phyloP scores from a whole-genome alignment of 805 yeast genomes.

The Pichia exigua region DNA sequence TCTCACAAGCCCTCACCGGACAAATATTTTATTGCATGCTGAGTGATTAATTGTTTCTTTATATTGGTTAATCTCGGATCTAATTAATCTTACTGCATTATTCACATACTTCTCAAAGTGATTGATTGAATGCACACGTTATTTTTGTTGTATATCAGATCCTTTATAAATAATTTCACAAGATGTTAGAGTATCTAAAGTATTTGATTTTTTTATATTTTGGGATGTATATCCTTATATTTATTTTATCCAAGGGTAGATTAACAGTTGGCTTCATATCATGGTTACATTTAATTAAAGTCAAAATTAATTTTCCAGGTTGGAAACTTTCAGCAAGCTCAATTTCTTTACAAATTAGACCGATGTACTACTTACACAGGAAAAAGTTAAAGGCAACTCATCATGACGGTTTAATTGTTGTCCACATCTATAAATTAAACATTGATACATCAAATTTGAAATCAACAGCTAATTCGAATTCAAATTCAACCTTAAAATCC shows the following conservation, averaged over 20 bases:
- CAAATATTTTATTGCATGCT: neutral
- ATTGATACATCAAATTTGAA: neutral
- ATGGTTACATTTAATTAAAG: constrained; percentile 17
- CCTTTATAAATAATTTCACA: neutral
- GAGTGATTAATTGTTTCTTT: neutral
- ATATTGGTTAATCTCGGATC: neutral
- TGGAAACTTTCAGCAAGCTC: constrained; percentile 11
- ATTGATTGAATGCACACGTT: neutral
- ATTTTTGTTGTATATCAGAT: neutral
- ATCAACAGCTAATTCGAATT: neutral
- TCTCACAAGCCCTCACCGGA: neutral
- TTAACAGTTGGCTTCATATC: constrained; percentile 19
- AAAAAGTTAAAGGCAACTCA: constrained; percentile 10
- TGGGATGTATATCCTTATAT: constrained; percentile 4
- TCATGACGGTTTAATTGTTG: constrained; percentile 14
- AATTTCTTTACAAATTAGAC: constrained; percentile 13
- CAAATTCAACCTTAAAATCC: neutral
- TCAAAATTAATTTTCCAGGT: constrained; percentile 9
- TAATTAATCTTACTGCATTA: neutral
- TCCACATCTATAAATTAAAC: constrained; percentile 9
- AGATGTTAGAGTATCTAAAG: neutral
- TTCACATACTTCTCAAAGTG: neutral
- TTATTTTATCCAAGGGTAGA: constrained; percentile 14
- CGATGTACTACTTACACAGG: constrained; percentile 14
- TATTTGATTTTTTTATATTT: constrained; percentile 2